Evolutionary conservation across 2,329 filamentous ascomycete genomes (phyloP).

Genomic region (Bipolaris zeicola): DNA sequence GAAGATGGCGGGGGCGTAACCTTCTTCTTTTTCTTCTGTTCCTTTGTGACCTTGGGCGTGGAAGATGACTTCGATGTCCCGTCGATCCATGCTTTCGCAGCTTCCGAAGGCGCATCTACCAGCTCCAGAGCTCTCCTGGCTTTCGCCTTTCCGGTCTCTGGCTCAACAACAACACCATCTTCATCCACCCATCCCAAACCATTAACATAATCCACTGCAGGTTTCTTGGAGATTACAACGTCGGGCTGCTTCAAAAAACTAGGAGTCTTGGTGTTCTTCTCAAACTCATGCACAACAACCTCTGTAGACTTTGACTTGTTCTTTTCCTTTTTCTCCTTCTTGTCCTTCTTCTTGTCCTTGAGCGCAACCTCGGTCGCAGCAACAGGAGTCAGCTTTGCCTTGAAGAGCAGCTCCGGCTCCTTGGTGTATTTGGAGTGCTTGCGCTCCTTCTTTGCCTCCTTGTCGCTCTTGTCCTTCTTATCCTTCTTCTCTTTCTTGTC

Average conservation of each 20-base stretch:
- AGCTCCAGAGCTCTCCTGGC: constrained; percentile 42
- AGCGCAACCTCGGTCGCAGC: constrained; percentile 42
- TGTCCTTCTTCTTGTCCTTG: constrained; percentile 54
- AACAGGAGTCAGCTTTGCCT: constrained; percentile 69
- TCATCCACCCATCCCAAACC: constrained; percentile 88
- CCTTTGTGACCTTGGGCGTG: constrained; percentile 23
- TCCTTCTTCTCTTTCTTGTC: constrained; percentile 57
- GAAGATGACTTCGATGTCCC: constrained; percentile 23
- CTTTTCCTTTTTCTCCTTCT: constrained; percentile 62
- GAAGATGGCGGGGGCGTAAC: constrained; percentile 32
- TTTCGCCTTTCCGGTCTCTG: constrained; percentile 47
- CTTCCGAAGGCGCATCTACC: constrained; percentile 34
- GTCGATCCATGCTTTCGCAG: constrained; percentile 26
- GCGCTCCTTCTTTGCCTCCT: constrained; percentile 62
- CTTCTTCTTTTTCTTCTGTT: constrained; percentile 32
- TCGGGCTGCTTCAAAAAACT: constrained; percentile 72
- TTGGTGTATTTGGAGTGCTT: constrained; percentile 80
- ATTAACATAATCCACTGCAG: constrained; percentile 73
- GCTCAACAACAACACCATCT: constrained; percentile 75
- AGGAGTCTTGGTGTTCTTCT: constrained; percentile 80
- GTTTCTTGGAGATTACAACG: constrained; percentile 51
- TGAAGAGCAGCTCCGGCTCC: constrained; percentile 81
- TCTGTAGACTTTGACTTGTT: constrained; percentile 59
- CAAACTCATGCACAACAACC: constrained; percentile 84
- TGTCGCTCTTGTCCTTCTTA: constrained; percentile 53